Evolutionary conservation across 345 rosid species (phyloP).

Genomic region (Hibiscus mutabilis): DNA sequence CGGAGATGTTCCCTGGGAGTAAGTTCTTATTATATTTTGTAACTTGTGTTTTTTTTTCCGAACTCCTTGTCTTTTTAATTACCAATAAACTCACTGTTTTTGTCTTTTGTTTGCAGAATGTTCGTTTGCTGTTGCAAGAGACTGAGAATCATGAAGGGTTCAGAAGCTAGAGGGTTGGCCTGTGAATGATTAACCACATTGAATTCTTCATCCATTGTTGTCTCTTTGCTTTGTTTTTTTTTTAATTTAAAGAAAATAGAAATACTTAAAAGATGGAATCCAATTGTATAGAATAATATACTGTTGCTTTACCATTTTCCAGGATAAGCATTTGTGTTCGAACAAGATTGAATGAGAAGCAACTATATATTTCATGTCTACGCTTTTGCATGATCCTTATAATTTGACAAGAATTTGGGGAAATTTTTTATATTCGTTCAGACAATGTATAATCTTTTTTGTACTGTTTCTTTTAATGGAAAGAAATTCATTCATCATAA

Average conservation of each 20-base stretch:
- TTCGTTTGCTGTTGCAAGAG: slow-evolving; percentile 58
- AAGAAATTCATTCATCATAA: too few species aligned
- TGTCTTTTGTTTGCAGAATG: slow-evolving; percentile 33
- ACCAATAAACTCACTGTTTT: neutral
- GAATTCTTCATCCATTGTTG: too few species aligned
- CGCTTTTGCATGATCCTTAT: neutral
- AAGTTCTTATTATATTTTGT: slow-evolving; percentile 17
- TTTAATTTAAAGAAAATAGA: too few species aligned
- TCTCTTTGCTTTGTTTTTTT: too few species aligned
- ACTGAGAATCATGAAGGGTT: slow-evolving; percentile 55
- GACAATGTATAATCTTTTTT: too few species aligned
- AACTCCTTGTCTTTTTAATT: neutral
- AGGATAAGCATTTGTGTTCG: neutral
- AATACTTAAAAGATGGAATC: too few species aligned
- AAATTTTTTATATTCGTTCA: too few species aligned
- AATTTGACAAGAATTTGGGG: too few species aligned
- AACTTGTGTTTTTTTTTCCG: too few species aligned
- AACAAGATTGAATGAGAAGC: neutral
- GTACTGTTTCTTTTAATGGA: too few species aligned
- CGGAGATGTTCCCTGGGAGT: slow-evolving; percentile 81
- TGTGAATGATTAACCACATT: neutral
- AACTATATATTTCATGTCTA: slow-evolving; percentile 2
- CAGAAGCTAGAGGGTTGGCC: slow-evolving; percentile 43
- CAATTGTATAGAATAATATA: too few species aligned
- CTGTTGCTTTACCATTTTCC: neutral